These are phyloP conservation scores for Penicillium sp. DNA, from an alignment of 2,329 filamentous ascomycete species.

Conservation along the genomic window DNA sequence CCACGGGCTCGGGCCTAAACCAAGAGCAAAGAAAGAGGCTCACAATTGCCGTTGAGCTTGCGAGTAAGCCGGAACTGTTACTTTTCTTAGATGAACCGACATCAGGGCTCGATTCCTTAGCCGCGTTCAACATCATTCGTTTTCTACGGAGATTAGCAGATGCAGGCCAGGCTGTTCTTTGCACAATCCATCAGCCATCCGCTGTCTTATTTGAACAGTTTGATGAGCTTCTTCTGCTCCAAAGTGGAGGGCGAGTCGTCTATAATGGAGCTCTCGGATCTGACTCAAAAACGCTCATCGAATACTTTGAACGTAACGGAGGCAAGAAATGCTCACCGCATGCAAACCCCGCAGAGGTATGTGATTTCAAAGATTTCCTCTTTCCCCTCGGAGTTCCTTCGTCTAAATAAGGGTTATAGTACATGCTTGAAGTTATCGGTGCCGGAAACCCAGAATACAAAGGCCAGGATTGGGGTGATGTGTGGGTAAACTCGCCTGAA, in stretches of 20 bases:
- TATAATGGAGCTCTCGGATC: slow-evolving; percentile 86
- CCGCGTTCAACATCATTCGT: slow-evolving; percentile 67
- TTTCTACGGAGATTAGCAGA: slow-evolving; percentile 66
- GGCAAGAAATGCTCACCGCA: slow-evolving; percentile 62
- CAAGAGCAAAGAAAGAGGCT: slow-evolving; percentile 70
- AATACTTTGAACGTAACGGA: slow-evolving; percentile 70
- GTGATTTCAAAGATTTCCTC: background rate
- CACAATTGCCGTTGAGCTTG: slow-evolving; percentile 66
- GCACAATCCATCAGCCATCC: slow-evolving; percentile 90
- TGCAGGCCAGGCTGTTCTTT: slow-evolving; percentile 86
- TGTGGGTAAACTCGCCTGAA: slow-evolving; percentile 62
- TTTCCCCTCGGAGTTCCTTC: no score
- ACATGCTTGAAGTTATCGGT: slow-evolving; percentile 77
- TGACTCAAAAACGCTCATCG: slow-evolving; percentile 72
- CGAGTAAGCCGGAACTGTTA: slow-evolving; percentile 64
- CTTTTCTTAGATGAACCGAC: slow-evolving; percentile 68
- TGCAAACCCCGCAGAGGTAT: slow-evolving; percentile 71
- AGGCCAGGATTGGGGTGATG: slow-evolving; percentile 65
- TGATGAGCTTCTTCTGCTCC: slow-evolving; percentile 77
- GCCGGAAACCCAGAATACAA: slow-evolving; percentile 65
- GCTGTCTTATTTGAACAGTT: slow-evolving; percentile 87
- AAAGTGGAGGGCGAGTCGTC: slow-evolving; percentile 77
- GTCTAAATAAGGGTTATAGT: slow-evolving; percentile 53
- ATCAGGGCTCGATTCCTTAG: slow-evolving; percentile 69
- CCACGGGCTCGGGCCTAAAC: slow-evolving; percentile 63